Base-by-base conservation (phyloP, 805 yeast genomes). In the Sugiyamaella chiloensis region DNA sequence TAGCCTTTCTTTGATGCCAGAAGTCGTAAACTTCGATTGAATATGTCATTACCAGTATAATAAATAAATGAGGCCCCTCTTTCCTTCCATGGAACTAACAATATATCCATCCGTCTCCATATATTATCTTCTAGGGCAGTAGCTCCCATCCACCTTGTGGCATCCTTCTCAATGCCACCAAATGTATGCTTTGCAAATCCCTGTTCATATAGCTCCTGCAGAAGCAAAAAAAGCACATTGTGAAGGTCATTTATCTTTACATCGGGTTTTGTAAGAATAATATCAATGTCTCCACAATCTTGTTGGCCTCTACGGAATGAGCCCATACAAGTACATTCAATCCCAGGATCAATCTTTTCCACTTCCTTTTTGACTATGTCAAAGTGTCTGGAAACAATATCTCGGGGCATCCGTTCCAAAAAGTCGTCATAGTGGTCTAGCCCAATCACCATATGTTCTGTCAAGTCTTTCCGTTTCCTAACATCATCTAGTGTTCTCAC, bases 91-190 rank as follows among this genome's bases (percentile, higher is more conserved):
- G 76, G 76, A 4, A 74, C 77, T 2, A 70, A 57, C 34, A 79
- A 56, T 32, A 80, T 68, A 53, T 80, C 84, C 52, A 80, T 63
- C 47, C 84, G 64, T n/a, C 84, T 68, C 65, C 80, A 76, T 8
- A 57, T 60, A 8, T 42, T 44, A 11, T 55, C 55, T n/a, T 55
- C 55, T 16, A 64, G 49, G 2, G 54, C 59, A 3, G 68, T 59
- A 2, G 66, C 60, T 1, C 72, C 72, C 12, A 62, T 48, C 64
- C 67, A 68, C n/a, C 63, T 55, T 6, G 49, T 52, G 4, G 51
- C 53, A 4, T 54, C 60, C 6, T 53, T 52, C 5, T 59, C 52
- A 8, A 56, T 53, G 9, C 61, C 51, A 14, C 57, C 53, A 14
- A 59, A 55, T 9, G 72, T 57, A 19, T 61, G 55, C 39, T 64